A percentile compares a stretch with the other conserved stretches of the same genome.
Conservation (phyloP, 305 asterid species). For the Euphrasia arctica region DNA sequence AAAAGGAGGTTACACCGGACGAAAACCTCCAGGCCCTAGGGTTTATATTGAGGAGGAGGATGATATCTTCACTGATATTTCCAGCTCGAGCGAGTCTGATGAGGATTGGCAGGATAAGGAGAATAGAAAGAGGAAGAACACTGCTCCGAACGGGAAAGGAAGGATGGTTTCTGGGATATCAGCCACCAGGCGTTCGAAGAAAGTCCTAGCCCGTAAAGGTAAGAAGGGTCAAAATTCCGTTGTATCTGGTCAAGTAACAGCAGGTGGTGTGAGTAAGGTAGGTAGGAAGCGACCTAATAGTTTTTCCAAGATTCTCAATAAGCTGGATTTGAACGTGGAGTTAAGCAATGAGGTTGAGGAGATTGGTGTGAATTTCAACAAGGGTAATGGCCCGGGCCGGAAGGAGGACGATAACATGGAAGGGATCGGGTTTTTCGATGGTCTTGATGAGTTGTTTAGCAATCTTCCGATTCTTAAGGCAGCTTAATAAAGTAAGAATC, state of each 20-base stretch:
- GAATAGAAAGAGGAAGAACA: slow-evolving; percentile 27
- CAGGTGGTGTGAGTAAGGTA: slow-evolving; percentile 29
- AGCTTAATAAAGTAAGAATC: background rate
- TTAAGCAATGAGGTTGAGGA: slow-evolving; percentile 60
- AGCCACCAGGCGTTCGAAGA: slow-evolving; percentile 26
- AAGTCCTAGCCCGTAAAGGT: slow-evolving; percentile 27
- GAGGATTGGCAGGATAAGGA: slow-evolving; percentile 38
- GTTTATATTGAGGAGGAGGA: slow-evolving; percentile 40
- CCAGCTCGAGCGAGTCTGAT: slow-evolving; percentile 51
- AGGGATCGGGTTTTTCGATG: slow-evolving; percentile 71
- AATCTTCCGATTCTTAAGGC: slow-evolving; percentile 53
- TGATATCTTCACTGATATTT: slow-evolving; percentile 42
- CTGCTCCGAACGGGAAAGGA: slow-evolving; percentile 19
- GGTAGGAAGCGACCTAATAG: slow-evolving; percentile 45
- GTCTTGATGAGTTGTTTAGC: slow-evolving; percentile 80
- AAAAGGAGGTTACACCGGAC: background rate
- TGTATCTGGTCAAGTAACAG: no score
- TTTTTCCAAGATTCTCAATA: slow-evolving; percentile 46
- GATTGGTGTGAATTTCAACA: slow-evolving; percentile 28
- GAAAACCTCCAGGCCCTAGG: slow-evolving; percentile 37
- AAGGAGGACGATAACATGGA: slow-evolving; percentile 63
- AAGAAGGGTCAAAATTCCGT: slow-evolving; percentile 16
- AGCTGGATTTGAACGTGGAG: slow-evolving; percentile 64
- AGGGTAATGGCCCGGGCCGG: slow-evolving; percentile 38
- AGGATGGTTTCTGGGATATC: slow-evolving; percentile 17